These are phyloP conservation scores for Butyriboletus loyo DNA, from an alignment of 768 basidiomycete genomes.

Conservation along the genomic window DNA sequence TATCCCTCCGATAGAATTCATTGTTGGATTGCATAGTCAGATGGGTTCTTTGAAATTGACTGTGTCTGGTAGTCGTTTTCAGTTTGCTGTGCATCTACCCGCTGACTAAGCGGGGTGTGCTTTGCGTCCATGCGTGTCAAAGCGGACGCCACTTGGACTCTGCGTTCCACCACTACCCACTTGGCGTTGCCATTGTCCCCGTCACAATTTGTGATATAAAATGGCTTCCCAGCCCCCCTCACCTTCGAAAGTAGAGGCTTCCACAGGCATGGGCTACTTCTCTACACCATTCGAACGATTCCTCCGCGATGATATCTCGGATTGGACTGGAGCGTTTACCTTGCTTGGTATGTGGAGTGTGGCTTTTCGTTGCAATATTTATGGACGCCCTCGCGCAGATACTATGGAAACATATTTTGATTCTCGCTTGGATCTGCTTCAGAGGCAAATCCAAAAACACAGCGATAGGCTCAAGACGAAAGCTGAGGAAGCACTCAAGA, in stretches of 20 bases:
- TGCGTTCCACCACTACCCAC: constrained; percentile 1
- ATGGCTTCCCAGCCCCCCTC: constrained; percentile 41
- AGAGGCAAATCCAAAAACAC: constrained; percentile 84
- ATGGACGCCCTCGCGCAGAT: constrained; percentile 45
- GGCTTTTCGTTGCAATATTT: not conserved
- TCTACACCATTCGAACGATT: constrained; percentile 71
- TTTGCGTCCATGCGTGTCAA: no score
- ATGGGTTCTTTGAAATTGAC: not conserved
- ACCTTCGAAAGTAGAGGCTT: constrained; percentile 32
- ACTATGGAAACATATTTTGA: constrained; percentile 96
- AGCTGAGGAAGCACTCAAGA: constrained; percentile 80
- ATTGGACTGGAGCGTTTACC: constrained; percentile 81
- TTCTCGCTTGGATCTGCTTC: constrained; percentile 78
- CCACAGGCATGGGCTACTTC: constrained; percentile 50
- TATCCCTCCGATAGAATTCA: constrained; percentile 22
- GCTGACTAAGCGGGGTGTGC: constrained; percentile 25
- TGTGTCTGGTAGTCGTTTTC: not conserved
- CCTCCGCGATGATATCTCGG: constrained; percentile 68
- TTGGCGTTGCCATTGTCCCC: constrained; percentile 14
- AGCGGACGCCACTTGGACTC: constrained; percentile 2
- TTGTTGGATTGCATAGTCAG: not conserved
- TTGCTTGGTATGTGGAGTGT: constrained; percentile 60
- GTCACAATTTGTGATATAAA: constrained; percentile 12
- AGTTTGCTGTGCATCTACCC: not conserved
- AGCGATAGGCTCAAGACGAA: constrained; percentile 77